Conservation (phyloP, 768 basidiomycete genomes). For the Kwoniella botswanensis region DNA sequence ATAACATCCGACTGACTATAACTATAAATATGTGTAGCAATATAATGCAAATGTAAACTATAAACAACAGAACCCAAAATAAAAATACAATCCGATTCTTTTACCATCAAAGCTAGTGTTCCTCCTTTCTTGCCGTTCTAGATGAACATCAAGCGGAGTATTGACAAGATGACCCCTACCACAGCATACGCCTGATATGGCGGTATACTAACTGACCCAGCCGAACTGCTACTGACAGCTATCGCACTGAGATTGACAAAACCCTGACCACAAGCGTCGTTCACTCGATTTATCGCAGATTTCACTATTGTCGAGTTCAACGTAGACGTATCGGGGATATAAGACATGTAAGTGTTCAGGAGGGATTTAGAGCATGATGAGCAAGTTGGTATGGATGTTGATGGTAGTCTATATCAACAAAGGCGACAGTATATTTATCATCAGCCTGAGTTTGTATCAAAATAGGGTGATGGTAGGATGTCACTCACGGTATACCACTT, state of each 20-base stretch:
- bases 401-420: slow-evolving; percentile 37
- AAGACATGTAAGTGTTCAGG: slow-evolving; percentile 34
- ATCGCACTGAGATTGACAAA: slow-evolving; percentile 31
- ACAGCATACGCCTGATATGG: too few species aligned
- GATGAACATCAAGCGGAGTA: neutral
- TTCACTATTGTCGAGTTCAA: slow-evolving; percentile 44
- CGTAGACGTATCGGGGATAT: slow-evolving; percentile 29
- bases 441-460: neutral
- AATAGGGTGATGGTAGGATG: neutral
- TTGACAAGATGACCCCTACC: too few species aligned
- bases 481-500: slow-evolving; percentile 45
- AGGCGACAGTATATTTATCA: neutral
- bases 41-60: neutral
- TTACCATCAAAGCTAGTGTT: too few species aligned
- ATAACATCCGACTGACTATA: neutral
- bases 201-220: neutral
- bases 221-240: neutral
- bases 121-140: too few species aligned
- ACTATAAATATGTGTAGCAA: neutral
- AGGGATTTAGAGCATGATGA: slow-evolving; percentile 44
- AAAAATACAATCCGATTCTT: neutral
- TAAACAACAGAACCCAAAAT: neutral
- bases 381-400: slow-evolving; percentile 43
- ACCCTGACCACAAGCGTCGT: slow-evolving; percentile 37
- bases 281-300: slow-evolving; percentile 37